Conservation (phyloP, 139 green algal genomes). For the Raphidocelis subcapitata region DNA sequence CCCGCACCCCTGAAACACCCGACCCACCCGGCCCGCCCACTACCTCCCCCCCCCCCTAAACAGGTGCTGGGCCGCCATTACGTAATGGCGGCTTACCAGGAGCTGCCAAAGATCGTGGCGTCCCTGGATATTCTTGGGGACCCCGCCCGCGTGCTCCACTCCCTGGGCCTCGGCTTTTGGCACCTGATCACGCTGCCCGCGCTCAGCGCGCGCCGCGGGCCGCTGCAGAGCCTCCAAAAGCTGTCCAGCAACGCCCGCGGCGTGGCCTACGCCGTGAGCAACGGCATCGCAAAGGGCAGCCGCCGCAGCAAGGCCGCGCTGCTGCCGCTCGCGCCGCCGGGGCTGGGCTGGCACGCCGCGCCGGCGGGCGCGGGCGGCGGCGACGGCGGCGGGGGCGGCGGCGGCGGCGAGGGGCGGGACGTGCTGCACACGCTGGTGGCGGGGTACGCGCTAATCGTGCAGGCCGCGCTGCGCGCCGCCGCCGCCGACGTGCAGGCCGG, state of each 20-base stretch:
- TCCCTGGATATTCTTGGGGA: constrained; percentile 59
- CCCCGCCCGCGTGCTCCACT: constrained; percentile 37
- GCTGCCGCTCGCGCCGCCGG: constrained; percentile 25
- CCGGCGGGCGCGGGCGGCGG: constrained; percentile 1
- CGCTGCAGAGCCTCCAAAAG: constrained; percentile 11
- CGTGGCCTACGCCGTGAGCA: constrained; percentile 41
- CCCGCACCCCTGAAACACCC: too few relatives aligned
- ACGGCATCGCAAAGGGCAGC: constrained; percentile 43
- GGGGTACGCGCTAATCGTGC: constrained; percentile 15
- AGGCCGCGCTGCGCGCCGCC: constrained; percentile 8
- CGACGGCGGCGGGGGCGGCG: background rate
- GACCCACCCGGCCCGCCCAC: too few relatives aligned
- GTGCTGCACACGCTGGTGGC: constrained; percentile 22
- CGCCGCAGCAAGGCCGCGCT: constrained; percentile 33
- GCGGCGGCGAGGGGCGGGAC: constrained; percentile 5
- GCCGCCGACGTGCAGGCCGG: background rate
- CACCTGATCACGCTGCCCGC: constrained; percentile 47
- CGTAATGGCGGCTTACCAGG: constrained; percentile 42
- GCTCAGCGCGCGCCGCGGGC: constrained; percentile 19
- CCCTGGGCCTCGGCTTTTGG: constrained; percentile 47
- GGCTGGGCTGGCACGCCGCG: background rate
- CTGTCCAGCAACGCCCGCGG: constrained; percentile 15
- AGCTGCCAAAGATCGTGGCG: constrained; percentile 62
- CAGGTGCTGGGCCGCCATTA: constrained; percentile 60
- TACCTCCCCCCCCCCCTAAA: too few relatives aligned